Base-by-base conservation (phyloP, 139 green algal genomes). In the Chlorella vulgaris region DNA sequence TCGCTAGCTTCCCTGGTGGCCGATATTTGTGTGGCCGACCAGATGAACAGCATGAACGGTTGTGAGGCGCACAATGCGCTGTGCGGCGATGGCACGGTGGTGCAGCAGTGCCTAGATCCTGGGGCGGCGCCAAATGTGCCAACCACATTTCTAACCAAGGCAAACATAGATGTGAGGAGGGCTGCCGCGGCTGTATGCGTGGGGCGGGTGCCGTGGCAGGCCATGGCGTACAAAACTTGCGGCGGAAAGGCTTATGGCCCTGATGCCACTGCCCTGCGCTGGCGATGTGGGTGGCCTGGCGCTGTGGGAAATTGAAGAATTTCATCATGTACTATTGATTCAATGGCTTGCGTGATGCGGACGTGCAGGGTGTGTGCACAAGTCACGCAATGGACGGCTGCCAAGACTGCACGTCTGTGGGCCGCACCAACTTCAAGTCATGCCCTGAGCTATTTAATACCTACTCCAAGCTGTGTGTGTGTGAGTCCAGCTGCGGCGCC, bases 381-480 rank as follows among this genome's bases (percentile, higher is more conserved):
- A 63, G 29, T 33, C 82, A 86, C 67, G 39, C 61, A 21, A 86
- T 86, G 82, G 60, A 74, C 33, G 82, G 74, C 33, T 86, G 82
- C 62, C 60, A 83, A 38, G 38, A 77, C 24, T 86, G 82, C 75
- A 86, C 74, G 10, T 61, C 63, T 1, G 51, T 69, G 53, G 73
- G 73, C 2, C 36, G 38, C 36, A 69, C 36, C n/a, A 69, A 79
- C 42, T 73, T 80, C 73, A 39, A 38, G 7, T 47, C 53, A 53
- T 86, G 82, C 82, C 82, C 82, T n/a, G 55, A 83, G 29, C 39
- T 79, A 35, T 69, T 86, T 26, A 50, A 68, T 28, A 67, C 76
- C 36, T 58, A 81, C 31, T 65, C 35, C 51, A 35, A 70, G 29
- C 55, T 86, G 33, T 86, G 82, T 63, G 35, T 79, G 26, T 62